phyloP scores from a whole-genome alignment of 1,139 yeast genomes.

The Diutina pseudorugosa region DNA sequence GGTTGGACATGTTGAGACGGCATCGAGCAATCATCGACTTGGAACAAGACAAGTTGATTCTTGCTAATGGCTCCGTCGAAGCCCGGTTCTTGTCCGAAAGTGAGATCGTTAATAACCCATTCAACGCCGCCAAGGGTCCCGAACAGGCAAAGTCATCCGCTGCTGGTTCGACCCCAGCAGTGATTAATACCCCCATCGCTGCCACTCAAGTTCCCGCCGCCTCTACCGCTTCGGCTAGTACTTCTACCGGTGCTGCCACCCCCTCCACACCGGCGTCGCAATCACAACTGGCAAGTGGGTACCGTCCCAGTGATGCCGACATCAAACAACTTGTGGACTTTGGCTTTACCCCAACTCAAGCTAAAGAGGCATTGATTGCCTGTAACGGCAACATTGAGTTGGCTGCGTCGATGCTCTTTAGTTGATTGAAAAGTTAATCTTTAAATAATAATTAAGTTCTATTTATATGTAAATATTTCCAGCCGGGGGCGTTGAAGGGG shows the following conservation, averaged over 20 bases:
- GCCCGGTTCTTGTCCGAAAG: conserved; percentile 63
- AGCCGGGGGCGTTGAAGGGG: not conserved
- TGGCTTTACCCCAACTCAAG: conserved; percentile 62
- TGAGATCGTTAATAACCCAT: conserved; percentile 43
- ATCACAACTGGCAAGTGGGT: not conserved
- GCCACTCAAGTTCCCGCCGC: conserved; percentile 4
- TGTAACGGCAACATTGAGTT: conserved; percentile 71
- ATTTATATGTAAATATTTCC: not conserved
- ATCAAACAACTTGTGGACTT: conserved; percentile 46
- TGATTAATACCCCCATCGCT: conserved; percentile 14
- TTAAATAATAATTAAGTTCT: not conserved
- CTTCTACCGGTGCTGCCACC: conserved; percentile 7
- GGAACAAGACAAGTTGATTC: conserved; percentile 48
- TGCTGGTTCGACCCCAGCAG: conserved; percentile 11
- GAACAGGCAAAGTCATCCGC: not conserved
- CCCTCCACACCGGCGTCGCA: conserved; percentile 1
- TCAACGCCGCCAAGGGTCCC: not conserved
- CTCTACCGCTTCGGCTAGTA: too few species aligned
- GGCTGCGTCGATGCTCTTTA: conserved; percentile 72
- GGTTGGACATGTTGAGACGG: conserved; percentile 75
- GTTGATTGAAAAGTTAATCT: conserved; percentile 8
- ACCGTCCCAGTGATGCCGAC: conserved; percentile 28
- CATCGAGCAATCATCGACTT: conserved; percentile 80
- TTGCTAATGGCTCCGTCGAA: conserved; percentile 46
- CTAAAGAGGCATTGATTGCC: conserved; percentile 48